These are phyloP conservation scores for Peronospora destructor DNA, from an alignment of 352 stramenopile species.

Conservation along the genomic window DNA sequence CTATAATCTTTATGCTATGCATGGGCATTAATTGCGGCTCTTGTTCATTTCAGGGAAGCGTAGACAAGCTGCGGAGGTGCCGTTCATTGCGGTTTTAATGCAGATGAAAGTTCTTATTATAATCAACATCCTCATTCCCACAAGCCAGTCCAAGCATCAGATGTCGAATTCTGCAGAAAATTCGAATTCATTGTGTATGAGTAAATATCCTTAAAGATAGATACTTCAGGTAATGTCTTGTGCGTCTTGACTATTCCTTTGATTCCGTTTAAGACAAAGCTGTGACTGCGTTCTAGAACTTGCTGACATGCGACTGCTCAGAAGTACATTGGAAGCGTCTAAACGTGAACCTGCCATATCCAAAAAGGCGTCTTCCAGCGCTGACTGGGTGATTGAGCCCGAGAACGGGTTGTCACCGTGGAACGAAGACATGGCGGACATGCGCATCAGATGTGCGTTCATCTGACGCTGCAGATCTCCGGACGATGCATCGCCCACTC, in stretches of 20 bases:
- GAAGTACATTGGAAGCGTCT: slow-evolving; percentile 64
- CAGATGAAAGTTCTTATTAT: no score
- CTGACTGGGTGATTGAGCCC: slow-evolving; percentile 70
- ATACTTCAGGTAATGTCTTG: slow-evolving; percentile 22
- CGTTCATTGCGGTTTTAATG: no score
- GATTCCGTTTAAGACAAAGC: slow-evolving; percentile 20
- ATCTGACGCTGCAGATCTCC: slow-evolving; percentile 37
- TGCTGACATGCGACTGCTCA: slow-evolving; percentile 46
- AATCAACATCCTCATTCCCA: no score
- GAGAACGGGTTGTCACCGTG: slow-evolving; percentile 54
- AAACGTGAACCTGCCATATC: slow-evolving; percentile 77
- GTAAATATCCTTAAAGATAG: slow-evolving; percentile 37
- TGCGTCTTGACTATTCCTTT: slow-evolving; percentile 12
- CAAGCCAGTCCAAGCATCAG: no score
- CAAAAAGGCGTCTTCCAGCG: slow-evolving; percentile 77
- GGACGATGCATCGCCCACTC: slow-evolving; percentile 17
- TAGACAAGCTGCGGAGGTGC: no score
- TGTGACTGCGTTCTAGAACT: slow-evolving; percentile 23
- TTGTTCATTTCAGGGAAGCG: no score
- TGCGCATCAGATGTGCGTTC: slow-evolving; percentile 44
- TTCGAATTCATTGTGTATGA: no score
- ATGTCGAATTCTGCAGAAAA: no score
- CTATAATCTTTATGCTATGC: no score
- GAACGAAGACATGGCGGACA: slow-evolving; percentile 51
- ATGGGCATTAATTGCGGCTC: no score